phyloP scores from a whole-genome alignment of 768 basidiomycete genomes.

The Leccinellum albellum region DNA sequence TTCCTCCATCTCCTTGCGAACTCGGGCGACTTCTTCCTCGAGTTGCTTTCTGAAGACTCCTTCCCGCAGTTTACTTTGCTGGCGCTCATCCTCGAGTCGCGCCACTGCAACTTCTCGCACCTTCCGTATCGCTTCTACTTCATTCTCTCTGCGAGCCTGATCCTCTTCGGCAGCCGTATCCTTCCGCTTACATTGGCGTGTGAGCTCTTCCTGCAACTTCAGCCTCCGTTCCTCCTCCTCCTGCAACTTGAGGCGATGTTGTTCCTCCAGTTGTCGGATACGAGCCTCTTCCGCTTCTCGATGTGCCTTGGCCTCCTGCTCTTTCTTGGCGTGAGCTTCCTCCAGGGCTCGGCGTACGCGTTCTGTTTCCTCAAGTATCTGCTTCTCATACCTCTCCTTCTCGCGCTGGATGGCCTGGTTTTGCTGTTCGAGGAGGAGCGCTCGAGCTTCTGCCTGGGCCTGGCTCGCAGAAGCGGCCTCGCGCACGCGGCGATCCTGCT shows the following conservation, averaged over 20 bases:
- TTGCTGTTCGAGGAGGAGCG: constrained; percentile 22
- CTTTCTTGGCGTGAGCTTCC: constrained; percentile 27
- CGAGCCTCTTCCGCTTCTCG: constrained; percentile 25
- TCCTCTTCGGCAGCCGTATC: constrained; percentile 14
- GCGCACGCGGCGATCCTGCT: constrained; percentile 24
- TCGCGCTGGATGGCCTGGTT: constrained; percentile 20
- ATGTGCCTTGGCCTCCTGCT: constrained; percentile 15
- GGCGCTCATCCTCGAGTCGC: constrained; percentile 27
- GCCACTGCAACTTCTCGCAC: constrained; percentile 18
- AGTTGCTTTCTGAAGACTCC: constrained; percentile 21
- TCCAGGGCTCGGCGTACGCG: constrained; percentile 23
- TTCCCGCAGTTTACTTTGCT: constrained; percentile 22
- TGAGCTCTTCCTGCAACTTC: constrained; percentile 26
- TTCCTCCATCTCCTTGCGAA: constrained; percentile 22
- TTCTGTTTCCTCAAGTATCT: constrained; percentile 24
- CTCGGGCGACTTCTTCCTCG: constrained; percentile 26
- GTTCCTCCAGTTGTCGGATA: constrained; percentile 24
- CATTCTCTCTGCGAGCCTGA: constrained; percentile 16
- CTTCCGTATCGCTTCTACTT: constrained; percentile 18
- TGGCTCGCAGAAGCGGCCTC: constrained; percentile 23
- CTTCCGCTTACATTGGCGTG: constrained; percentile 20
- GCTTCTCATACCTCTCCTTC: constrained; percentile 23
- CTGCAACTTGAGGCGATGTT: constrained; percentile 24
- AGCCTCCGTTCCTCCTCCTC: constrained; percentile 29
- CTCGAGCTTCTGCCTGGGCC: constrained; percentile 26